Percentiles rank a stretch among this genome's conserved stretches.
Conservation (phyloP, 2,329 filamentous ascomycete genomes). For the Fusarium succisae region DNA sequence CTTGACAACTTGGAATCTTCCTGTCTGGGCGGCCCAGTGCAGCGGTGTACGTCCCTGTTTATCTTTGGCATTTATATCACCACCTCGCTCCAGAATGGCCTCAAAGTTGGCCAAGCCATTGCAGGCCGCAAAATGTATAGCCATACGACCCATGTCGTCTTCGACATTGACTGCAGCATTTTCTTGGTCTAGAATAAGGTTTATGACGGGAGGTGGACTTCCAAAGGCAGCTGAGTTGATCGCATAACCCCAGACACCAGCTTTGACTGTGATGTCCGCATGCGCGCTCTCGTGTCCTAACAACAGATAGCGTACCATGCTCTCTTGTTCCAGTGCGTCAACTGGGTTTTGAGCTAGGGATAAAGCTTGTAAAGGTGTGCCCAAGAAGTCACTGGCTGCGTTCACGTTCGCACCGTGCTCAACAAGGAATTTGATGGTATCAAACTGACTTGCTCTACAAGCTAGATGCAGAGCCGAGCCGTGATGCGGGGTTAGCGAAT, state of each 20-base stretch:
- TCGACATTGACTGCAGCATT: background rate
- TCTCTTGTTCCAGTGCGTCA: background rate
- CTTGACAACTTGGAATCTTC: background rate
- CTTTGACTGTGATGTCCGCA: background rate
- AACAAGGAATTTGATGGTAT: background rate
- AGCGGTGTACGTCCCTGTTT: background rate
- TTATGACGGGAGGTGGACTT: background rate
- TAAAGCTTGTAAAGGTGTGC: background rate
- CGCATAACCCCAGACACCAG: background rate
- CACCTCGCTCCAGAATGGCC: background rate
- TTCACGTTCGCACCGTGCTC: background rate
- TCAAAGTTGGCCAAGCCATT: background rate
- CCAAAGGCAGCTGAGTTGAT: background rate
- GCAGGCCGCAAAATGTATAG: background rate
- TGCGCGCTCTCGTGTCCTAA: background rate
- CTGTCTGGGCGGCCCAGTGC: background rate
- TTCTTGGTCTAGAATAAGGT: background rate
- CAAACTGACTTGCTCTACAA: background rate
- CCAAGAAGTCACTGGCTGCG: accelerated
- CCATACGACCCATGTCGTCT: constrained; percentile 3
- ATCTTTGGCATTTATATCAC: background rate
- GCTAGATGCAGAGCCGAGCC: background rate
- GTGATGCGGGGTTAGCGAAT: background rate
- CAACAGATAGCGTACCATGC: background rate
- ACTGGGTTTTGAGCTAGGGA: accelerated